A percentile compares a stretch with the other conserved stretches of the same genome.
phyloP scores from a whole-genome alignment of 2,329 filamentous ascomycete species.

The Pseudopithomyces chartarum region DNA sequence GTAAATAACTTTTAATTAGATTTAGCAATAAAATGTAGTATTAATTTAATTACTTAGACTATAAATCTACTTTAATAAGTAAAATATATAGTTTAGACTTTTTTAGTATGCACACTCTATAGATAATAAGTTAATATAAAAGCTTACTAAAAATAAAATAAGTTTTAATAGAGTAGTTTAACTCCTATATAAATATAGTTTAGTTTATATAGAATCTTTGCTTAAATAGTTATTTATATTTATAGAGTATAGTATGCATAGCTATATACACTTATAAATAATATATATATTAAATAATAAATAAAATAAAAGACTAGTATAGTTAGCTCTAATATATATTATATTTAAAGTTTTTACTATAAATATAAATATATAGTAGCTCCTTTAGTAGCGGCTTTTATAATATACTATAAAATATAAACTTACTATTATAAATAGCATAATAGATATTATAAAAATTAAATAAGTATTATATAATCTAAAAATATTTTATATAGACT shows the following conservation, averaged over 20 bases:
- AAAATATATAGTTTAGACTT: constrained; percentile 54
- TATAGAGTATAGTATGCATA: too few species aligned
- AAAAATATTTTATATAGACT: constrained; percentile 14
- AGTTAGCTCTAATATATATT: too few species aligned
- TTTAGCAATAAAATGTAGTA: constrained; percentile 15
- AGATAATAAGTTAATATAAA: constrained; percentile 24
- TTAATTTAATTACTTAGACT: constrained; percentile 19
- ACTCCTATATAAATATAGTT: constrained; percentile 34
- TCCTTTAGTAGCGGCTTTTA: constrained; percentile 21
- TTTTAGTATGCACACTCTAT: constrained; percentile 24
- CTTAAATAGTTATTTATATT: too few species aligned
- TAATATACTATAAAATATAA: constrained; percentile 14
- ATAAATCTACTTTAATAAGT: constrained; percentile 32
- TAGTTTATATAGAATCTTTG: too few species aligned
- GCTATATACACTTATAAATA: too few species aligned
- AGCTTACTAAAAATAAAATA: constrained; percentile 28
- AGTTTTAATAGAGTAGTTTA: constrained; percentile 33
- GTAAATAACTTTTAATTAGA: constrained; percentile 19
- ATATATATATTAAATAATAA: too few species aligned
- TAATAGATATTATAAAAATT: constrained; percentile 12
- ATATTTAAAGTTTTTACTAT: constrained; percentile 18
- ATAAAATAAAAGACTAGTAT: too few species aligned
- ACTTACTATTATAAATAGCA: constrained; percentile 12
- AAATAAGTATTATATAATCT: constrained; percentile 21
- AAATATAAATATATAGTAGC: constrained; percentile 18